Conservation (phyloP, 2,329 filamentous ascomycete species). For the Sporothrix schenckii region DNA sequence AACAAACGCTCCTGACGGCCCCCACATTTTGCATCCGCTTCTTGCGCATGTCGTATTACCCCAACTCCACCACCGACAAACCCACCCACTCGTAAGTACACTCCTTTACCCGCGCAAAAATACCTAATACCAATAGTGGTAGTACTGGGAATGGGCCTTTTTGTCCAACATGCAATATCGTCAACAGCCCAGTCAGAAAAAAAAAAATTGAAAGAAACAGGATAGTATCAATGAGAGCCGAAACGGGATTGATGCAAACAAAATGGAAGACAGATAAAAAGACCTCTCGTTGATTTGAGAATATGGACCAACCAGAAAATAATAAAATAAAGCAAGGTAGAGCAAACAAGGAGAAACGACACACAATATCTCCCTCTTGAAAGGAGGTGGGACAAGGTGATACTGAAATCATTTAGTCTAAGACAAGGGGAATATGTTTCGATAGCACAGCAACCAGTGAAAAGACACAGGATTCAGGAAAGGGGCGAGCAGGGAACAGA, state of each 20-base stretch:
- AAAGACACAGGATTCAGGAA: not conserved
- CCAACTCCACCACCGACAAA: not conserved
- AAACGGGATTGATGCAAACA: not conserved
- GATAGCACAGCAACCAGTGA: not conserved
- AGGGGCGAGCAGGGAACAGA: not conserved
- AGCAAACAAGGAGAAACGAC: not conserved
- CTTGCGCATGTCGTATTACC: constrained; percentile 3
- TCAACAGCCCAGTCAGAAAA: too few species aligned
- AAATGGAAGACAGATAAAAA: not conserved
- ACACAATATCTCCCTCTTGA: not conserved
- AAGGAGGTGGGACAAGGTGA: not conserved
- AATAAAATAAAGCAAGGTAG: not conserved
- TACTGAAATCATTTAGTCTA: not conserved
- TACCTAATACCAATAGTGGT: not conserved
- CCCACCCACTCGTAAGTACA: too few species aligned
- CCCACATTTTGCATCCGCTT: constrained; percentile 8
- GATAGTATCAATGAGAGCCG: not conserved
- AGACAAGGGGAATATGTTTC: constrained; percentile 4
- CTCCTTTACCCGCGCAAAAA: not conserved
- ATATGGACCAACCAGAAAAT: not conserved
- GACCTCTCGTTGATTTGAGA: not conserved
- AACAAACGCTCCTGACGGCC: not conserved
- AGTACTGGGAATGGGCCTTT: not conserved
- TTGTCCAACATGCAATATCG: not conserved
- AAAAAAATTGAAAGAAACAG: not conserved